Percentiles rank a stretch among this genome's conserved stretches.
Conservation (phyloP, 495 filamentous ascomycete genomes). For the Neurospora sp. region DNA sequence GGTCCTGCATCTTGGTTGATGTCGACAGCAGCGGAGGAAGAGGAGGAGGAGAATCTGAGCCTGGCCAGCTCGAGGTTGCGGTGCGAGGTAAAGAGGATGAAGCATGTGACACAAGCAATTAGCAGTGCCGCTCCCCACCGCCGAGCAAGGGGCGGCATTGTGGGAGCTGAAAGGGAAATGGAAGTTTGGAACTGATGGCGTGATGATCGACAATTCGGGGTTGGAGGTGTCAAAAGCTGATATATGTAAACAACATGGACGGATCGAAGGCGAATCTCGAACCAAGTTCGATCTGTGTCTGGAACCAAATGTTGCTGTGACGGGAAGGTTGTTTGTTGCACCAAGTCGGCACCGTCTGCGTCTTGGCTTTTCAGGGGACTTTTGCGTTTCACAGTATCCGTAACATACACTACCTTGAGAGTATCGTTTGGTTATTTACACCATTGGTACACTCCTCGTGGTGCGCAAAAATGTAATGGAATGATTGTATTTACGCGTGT, state of each 20-base stretch:
- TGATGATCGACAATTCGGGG: neutral
- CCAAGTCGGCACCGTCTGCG: neutral
- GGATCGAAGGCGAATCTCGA: neutral
- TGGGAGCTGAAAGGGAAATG: neutral
- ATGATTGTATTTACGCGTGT: neutral
- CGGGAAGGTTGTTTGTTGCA: neutral
- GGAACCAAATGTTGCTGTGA: neutral
- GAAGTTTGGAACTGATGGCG: neutral
- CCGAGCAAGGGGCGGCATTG: neutral
- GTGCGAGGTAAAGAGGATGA: neutral
- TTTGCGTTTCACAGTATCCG: neutral
- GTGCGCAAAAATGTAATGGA: neutral
- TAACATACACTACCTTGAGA: neutral
- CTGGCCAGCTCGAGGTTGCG: neutral
- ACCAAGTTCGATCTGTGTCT: neutral
- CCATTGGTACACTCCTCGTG: neutral
- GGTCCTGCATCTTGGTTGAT: neutral
- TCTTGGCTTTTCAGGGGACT: neutral
- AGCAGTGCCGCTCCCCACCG: neutral
- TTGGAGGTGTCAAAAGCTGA: neutral
- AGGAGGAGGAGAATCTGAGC: neutral
- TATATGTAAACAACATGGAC: neutral
- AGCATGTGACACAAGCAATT: neutral
- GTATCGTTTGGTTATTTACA: neutral
- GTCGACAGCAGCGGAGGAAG: neutral